These are phyloP conservation scores for Trichocladium antarcticum DNA, from an alignment of 495 filamentous ascomycete species.

Conservation along the genomic window DNA sequence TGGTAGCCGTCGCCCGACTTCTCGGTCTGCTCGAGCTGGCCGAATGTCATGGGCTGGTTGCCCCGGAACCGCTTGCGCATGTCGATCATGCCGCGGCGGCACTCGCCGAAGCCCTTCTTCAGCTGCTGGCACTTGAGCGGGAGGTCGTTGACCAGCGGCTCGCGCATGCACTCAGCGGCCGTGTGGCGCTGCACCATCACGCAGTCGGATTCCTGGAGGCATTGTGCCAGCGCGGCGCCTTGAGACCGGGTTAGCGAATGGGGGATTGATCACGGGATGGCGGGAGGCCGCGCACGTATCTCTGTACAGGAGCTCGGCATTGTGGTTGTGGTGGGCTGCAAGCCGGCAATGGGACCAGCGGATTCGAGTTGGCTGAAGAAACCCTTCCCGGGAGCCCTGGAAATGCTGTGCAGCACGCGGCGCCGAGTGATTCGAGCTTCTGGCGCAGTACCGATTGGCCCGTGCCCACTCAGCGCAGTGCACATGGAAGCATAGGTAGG, in stretches of 20 bases:
- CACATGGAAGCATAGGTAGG: too few species aligned
- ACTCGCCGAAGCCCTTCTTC: constrained; percentile 82
- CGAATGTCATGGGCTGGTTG: constrained; percentile 70
- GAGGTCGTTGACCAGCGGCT: constrained; percentile 63
- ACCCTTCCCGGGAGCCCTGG: too few species aligned
- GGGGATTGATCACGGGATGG: background rate
- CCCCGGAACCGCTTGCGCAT: constrained; percentile 98
- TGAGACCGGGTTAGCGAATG: background rate
- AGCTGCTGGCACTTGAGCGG: constrained; percentile 86
- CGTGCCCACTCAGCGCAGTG: too few species aligned
- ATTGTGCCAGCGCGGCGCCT: constrained; percentile 87
- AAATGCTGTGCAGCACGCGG: too few species aligned
- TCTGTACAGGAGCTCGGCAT: constrained; percentile 98
- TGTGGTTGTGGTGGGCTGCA: constrained; percentile 19
- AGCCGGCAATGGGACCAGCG: background rate
- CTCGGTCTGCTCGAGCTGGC: constrained; percentile 49
- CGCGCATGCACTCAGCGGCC: constrained; percentile 75
- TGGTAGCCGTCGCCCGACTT: constrained; percentile 46
- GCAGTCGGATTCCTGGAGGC: constrained; percentile 90
- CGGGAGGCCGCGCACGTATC: constrained; percentile 49
- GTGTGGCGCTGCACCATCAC: constrained; percentile 81
- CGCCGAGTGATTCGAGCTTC: too few species aligned
- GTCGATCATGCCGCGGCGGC: constrained; percentile 91
- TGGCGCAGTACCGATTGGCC: too few species aligned
- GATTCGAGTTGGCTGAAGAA: background rate